Evolutionary conservation across 768 basidiomycete genomes (phyloP), one percentile per base, ranked within the genome.

Genomic region (Russula brevipes): DNA sequence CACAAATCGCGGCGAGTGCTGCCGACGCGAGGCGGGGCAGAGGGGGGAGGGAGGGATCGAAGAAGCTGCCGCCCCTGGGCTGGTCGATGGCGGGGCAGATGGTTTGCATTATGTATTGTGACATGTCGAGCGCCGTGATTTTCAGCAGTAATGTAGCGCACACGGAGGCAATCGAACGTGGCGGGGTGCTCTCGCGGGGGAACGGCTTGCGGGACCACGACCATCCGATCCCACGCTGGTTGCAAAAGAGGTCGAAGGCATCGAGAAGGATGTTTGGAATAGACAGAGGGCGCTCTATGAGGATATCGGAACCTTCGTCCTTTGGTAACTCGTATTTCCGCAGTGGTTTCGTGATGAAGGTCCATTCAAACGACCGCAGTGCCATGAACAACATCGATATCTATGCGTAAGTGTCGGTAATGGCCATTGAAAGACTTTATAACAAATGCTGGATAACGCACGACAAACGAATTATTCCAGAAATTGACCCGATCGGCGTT

Each of bases 161-260:
- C 30, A 53, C 14, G 3, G 44, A 38, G 31, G 35, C 44, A 33
- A 57, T 36, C 10, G 57, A 58, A 45, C 7, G 49, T 6, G 45
- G 35, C 12, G 49, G 59, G 19, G 33, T 12, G 31, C 4, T 41
- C 49, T 44, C 33, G 14, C 42, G 39, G 42, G 52, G 54, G 38
- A 63, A 60, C 7, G 57, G 44, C 6, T 61, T 56, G 31, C 33
- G 36, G 19, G 61, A 54, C 61, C 68, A 68, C 9, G 58, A 60
- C 68, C 56, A 69, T 9, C 61, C 45, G n/a, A 60, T 36, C 19
- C 64, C 57, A 5, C 61, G 60, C n/a, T 63, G 58, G 19, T 63
- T 68, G 55, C 24, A 57, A 24, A 50, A 41, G 1, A 67, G 53
- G n/a, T 63, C 66, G 30, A 45, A 14, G 8, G 62, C 63, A 19